phyloP scores from a whole-genome alignment of 2,329 filamentous ascomycete species.

The Fusarium luffae region DNA sequence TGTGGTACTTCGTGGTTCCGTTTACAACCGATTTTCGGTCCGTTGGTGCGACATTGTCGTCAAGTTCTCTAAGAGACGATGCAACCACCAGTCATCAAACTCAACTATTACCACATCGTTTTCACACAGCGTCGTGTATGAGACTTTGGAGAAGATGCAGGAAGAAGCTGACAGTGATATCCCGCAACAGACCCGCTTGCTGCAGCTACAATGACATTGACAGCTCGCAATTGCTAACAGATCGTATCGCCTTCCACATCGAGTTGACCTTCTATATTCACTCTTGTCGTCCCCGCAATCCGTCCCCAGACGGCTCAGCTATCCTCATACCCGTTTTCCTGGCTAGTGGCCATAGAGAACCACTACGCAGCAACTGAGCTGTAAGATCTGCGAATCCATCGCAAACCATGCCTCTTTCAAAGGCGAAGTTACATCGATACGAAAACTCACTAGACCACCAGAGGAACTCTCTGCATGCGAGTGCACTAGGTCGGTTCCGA shows the following conservation, averaged over 20 bases:
- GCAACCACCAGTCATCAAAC: not conserved
- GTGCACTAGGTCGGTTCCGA: conserved; percentile 8
- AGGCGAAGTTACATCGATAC: not conserved
- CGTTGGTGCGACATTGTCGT: conserved; percentile 12
- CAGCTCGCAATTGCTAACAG: not conserved
- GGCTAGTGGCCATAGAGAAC: not conserved
- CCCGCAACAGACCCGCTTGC: not conserved
- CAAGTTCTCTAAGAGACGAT: conserved; percentile 7
- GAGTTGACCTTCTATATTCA: not conserved
- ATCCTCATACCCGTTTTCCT: conserved; percentile 6
- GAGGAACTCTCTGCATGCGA: conserved; percentile 15
- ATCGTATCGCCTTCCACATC: not conserved
- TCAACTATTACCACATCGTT: conserved; percentile 5
- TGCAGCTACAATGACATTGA: not conserved
- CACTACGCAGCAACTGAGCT: conserved; percentile 20
- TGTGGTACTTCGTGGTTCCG: conserved; percentile 22
- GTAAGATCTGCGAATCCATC: not conserved
- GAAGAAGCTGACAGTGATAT: not conserved
- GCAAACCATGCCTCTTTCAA: not conserved
- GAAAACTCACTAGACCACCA: conserved; percentile 4
- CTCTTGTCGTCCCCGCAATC: conserved; percentile 29
- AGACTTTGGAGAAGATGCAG: not conserved
- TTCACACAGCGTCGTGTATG: not conserved
- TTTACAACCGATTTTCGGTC: conserved; percentile 16
- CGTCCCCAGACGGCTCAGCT: conserved; percentile 11